These are phyloP conservation scores for Cercospora sesami DNA, from an alignment of 2,329 filamentous ascomycete species.

Conservation along the genomic window DNA sequence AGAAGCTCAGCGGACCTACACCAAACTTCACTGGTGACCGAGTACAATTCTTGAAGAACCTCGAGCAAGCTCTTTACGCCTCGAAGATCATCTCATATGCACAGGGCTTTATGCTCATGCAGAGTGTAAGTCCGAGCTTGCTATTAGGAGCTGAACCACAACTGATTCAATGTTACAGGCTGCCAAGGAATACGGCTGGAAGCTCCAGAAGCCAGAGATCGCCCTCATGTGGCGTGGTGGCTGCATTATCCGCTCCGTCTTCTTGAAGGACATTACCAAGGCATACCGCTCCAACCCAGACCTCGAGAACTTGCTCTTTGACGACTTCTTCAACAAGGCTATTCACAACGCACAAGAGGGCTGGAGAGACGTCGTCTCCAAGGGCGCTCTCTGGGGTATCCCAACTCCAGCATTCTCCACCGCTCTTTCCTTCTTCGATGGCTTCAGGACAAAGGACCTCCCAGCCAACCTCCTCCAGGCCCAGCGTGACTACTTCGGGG, in stretches of 20 bases:
- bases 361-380: conserved; percentile 88
- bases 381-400: conserved; percentile 90
- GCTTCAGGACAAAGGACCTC: conserved; percentile 94
- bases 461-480: conserved; percentile 98
- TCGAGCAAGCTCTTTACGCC: conserved; percentile 97
- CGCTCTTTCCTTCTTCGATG: conserved; percentile 97
- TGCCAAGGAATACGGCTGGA: conserved; percentile 94
- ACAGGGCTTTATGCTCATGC: conserved; percentile 99
- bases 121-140: conserved; percentile 66
- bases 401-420: conserved; percentile 96
- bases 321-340: conserved; percentile 99
- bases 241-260: conserved; percentile 99
- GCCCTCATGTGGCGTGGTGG: conserved; percentile 99
- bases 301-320: conserved; percentile 96
- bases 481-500: conserved; percentile 98
- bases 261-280: conserved; percentile 98
- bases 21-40: conserved; percentile 86
- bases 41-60: conserved; percentile 90
- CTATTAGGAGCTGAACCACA: conserved; percentile 5
- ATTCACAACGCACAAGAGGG: conserved; percentile 91
- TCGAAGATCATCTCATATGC: conserved; percentile 99
- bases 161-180: conserved; percentile 57
- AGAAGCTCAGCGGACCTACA: conserved; percentile 73
- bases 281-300: conserved; percentile 94
- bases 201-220: conserved; percentile 99